phyloP scores from a whole-genome alignment of 202 grass and related monocot species.

The Setaria viridis region DNA sequence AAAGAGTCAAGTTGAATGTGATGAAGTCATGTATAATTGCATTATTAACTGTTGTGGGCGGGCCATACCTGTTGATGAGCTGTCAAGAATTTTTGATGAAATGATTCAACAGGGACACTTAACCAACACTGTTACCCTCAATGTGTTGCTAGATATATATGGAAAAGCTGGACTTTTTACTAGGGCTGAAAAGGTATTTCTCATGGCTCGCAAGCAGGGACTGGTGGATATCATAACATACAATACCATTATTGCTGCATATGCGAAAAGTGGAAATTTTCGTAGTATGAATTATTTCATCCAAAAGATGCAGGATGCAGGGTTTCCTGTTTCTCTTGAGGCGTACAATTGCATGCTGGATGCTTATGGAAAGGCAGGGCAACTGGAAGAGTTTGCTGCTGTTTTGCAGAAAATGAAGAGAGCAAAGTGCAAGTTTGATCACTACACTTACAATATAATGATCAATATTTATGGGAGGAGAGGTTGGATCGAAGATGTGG shows the following conservation, averaged over 20 bases:
- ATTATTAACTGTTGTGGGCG: constrained; percentile 92
- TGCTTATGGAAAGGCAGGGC: constrained; percentile 85
- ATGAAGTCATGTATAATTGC: constrained; percentile 94
- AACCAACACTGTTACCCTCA: constrained; percentile 73
- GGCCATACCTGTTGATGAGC: constrained; percentile 83
- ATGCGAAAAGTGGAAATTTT: constrained; percentile 71
- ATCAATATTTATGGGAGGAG: constrained; percentile 93
- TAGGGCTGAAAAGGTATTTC: constrained; percentile 77
- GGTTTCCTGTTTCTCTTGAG: constrained; percentile 79
- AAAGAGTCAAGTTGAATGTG: constrained; percentile 67
- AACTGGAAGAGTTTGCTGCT: constrained; percentile 71
- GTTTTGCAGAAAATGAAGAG: constrained; percentile 92
- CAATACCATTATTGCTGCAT: constrained; percentile 90
- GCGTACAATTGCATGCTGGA: constrained; percentile 89
- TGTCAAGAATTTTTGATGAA: constrained; percentile 90
- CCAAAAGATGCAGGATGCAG: constrained; percentile 75
- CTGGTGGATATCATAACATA: constrained; percentile 82
- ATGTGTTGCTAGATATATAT: constrained; percentile 91
- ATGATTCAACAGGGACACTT: constrained; percentile 71
- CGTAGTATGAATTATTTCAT: constrained; percentile 68
- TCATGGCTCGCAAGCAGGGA: constrained; percentile 73
- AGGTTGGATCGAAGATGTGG: constrained; percentile 82
- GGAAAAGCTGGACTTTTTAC: constrained; percentile 77
- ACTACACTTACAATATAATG: constrained; percentile 98
- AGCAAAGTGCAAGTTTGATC: constrained; percentile 71